A percentile compares a stretch with the other conserved stretches of the same genome.
Conservation (phyloP, 2,329 filamentous ascomycete genomes). For the Exophiala sp. region DNA sequence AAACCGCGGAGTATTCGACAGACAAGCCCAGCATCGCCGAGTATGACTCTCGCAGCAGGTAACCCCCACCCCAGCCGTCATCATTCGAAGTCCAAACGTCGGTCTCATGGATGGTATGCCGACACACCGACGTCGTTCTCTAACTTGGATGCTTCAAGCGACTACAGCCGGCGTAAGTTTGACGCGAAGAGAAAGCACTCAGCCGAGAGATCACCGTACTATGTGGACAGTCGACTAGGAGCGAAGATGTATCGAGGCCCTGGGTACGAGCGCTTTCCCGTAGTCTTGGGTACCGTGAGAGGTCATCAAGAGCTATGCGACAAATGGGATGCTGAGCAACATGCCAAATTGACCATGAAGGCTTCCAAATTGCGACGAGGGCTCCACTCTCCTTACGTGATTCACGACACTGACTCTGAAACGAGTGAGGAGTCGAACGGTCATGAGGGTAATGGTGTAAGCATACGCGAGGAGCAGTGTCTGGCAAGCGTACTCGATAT, state of each 20-base stretch:
- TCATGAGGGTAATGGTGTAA: neutral
- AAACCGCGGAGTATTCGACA: neutral
- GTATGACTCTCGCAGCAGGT: neutral
- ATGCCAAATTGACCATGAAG: conserved; percentile 4
- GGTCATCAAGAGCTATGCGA: conserved; percentile 25
- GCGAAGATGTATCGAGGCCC: conserved; percentile 27
- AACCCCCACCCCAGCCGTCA: neutral
- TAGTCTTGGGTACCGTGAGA: conserved; percentile 22
- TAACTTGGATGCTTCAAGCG: neutral
- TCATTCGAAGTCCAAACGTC: neutral
- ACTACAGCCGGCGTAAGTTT: neutral
- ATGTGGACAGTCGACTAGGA: conserved; percentile 20
- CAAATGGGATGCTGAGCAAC: conserved; percentile 21
- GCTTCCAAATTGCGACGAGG: conserved; percentile 7
- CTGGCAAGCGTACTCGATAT: conserved; percentile 38
- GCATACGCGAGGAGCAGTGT: conserved; percentile 20
- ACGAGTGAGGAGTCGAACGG: conserved; percentile 7
- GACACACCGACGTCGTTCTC: neutral
- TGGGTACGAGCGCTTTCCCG: conserved; percentile 27
- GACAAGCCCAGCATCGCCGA: neutral
- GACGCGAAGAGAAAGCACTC: conserved; percentile 4
- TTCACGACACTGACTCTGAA: conserved; percentile 9
- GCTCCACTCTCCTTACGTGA: neutral
- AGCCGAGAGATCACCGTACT: conserved; percentile 22
- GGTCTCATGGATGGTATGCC: neutral